phyloP scores from a whole-genome alignment of 345 rosid genomes.

The Bruguiera gymnorhiza region DNA sequence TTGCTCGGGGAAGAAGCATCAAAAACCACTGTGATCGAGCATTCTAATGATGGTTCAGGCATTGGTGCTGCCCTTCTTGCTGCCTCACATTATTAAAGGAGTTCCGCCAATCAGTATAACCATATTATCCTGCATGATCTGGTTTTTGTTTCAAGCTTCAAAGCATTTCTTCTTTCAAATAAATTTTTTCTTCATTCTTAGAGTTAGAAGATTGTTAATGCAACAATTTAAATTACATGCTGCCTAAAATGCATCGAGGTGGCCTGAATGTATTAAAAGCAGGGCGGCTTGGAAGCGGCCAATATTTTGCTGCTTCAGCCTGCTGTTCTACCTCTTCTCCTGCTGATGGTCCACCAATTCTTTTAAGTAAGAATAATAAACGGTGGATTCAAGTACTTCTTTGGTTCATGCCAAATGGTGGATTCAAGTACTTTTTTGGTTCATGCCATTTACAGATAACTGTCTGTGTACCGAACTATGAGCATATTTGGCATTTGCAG shows the following conservation, averaged over 20 bases:
- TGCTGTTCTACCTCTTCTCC: neutral
- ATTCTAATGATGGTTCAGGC: slow-evolving; percentile 73
- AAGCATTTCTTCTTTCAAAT: neutral
- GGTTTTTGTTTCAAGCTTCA: neutral
- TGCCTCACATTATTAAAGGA: slow-evolving; percentile 49
- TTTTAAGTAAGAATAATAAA: slow-evolving; percentile 15
- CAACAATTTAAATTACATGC: slow-evolving; percentile 5
- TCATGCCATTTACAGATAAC: too few species aligned
- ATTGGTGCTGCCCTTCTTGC: slow-evolving; percentile 77
- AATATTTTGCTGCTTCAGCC: slow-evolving; percentile 7
- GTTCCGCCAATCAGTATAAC: neutral
- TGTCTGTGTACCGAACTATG: too few species aligned
- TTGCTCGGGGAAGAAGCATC: slow-evolving; percentile 61
- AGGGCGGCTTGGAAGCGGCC: slow-evolving; percentile 13
- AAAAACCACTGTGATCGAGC: slow-evolving; percentile 41
- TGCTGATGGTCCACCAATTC: slow-evolving; percentile 7
- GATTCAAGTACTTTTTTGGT: slow-evolving; percentile 1
- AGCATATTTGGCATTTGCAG: too few species aligned
- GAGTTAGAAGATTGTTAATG: slow-evolving; percentile 10
- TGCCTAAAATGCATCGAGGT: neutral
- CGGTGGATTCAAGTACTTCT: slow-evolving; percentile 1
- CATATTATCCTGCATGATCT: neutral
- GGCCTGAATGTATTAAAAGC: slow-evolving; percentile 6
- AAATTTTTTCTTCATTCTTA: neutral
- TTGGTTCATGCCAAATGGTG: neutral